Conservation (phyloP, 176 grass and related monocot species). For the Musa troglodytarum region DNA sequence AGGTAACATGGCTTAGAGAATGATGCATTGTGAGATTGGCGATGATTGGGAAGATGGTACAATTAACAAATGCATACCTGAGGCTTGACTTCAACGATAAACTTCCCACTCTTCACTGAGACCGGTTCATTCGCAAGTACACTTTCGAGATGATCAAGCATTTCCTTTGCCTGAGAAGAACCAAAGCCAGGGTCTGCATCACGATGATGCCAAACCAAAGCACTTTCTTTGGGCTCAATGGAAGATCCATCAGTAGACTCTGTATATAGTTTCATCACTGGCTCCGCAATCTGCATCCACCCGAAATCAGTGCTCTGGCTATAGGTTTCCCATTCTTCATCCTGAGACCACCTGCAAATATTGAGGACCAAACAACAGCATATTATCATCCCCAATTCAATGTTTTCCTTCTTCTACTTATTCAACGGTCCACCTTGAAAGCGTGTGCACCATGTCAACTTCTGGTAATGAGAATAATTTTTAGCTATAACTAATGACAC, state of each 20-base stretch:
- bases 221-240: conserved; percentile 62
- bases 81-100: conserved; percentile 25
- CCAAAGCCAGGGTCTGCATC: conserved; percentile 38
- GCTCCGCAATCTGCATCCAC: conserved; percentile 55
- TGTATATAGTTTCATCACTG: conserved; percentile 52
- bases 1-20: not conserved
- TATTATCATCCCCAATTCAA: not conserved
- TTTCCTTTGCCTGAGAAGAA: conserved; percentile 5
- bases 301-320: conserved; percentile 38
- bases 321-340: conserved; percentile 44
- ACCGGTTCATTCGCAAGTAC: conserved; percentile 16
- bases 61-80: conserved; percentile 8
- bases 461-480: too few species aligned
- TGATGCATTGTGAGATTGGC: not conserved
- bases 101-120: conserved; percentile 13
- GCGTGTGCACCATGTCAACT: too few species aligned
- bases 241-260: conserved; percentile 57
- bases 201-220: conserved; percentile 63
- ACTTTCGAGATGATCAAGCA: conserved; percentile 20
- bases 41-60: not conserved
- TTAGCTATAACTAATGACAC: not conserved
- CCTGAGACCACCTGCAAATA: conserved; percentile 40
- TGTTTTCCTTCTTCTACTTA: not conserved
- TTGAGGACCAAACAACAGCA: not conserved
- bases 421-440: not conserved